Percentiles rank a stretch among this genome's conserved stretches.
Evolutionary conservation across 2,329 filamentous ascomycete species (phyloP).

Genomic region (Cercospora nicotianae): DNA sequence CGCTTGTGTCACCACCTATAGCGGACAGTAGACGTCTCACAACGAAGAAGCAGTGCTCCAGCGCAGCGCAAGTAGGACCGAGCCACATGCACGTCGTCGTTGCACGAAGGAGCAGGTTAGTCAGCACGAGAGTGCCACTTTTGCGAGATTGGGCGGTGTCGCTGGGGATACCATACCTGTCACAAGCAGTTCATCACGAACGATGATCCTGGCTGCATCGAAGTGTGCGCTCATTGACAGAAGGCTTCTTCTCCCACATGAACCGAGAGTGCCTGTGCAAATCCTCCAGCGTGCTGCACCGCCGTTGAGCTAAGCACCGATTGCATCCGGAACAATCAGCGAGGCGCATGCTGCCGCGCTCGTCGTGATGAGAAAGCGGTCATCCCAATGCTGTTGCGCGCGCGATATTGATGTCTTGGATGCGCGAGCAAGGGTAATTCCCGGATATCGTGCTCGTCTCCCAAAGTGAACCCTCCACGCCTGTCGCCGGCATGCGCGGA

Average conservation of each 20-base stretch:
- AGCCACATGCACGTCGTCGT: background rate
- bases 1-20: background rate
- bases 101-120: background rate
- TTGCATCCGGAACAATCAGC: conserved; percentile 9
- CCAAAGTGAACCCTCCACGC: conserved; percentile 11
- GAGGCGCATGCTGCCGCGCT: background rate
- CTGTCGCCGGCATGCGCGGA: conserved; percentile 14
- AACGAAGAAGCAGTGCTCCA: background rate
- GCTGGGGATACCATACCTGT: conserved; percentile 10
- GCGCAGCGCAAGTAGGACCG: background rate
- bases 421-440: conserved; percentile 12
- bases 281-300: conserved; percentile 9
- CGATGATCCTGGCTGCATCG: background rate
- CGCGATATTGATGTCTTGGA: background rate
- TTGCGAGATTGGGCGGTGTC: background rate
- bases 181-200: background rate
- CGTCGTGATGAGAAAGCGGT: background rate
- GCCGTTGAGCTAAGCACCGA: conserved; percentile 11
- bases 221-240: conserved; percentile 1
- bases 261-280: conserved; percentile 8
- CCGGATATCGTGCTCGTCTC: conserved; percentile 14
- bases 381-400: background rate
- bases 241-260: background rate
- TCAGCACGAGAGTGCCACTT: background rate
- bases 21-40: background rate